These are phyloP conservation scores for Fusarium nygamai DNA, from an alignment of 2,329 filamentous ascomycete species.

Conservation along the genomic window DNA sequence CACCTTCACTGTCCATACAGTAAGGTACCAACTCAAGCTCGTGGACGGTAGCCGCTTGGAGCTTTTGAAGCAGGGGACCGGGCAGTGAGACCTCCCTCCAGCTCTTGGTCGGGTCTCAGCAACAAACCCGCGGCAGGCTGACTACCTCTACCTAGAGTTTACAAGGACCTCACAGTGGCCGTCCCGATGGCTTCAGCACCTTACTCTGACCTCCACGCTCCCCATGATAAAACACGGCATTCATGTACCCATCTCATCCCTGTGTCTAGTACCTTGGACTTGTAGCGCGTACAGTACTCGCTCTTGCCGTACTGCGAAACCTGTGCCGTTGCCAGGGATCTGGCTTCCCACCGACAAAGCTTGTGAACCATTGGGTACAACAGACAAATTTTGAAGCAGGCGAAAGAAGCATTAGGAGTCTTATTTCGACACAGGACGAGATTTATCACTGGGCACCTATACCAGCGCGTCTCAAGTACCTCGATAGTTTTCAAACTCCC, in stretches of 20 bases:
- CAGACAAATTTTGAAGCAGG: conserved; percentile 1
- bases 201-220: not conserved
- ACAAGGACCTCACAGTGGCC: conserved; percentile 5
- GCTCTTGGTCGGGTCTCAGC: conserved; percentile 6
- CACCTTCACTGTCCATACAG: not conserved
- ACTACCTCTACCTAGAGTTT: not conserved
- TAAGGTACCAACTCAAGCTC: not conserved
- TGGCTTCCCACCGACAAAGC: not conserved
- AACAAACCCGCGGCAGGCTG: conserved; percentile 4
- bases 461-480: not conserved
- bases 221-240: not conserved
- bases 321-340: conserved; percentile 5
- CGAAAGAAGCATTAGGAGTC: not conserved
- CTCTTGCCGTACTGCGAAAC: not conserved
- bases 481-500: not conserved
- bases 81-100: not conserved
- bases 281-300: not conserved
- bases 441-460: not conserved
- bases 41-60: not conserved
- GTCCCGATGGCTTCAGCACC: not conserved
- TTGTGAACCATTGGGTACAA: not conserved
- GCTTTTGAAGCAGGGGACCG: conserved; percentile 6
- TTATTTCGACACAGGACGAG: not conserved
- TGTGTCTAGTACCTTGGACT: not conserved
- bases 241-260: not conserved